These are phyloP conservation scores for Toxoplasma gondii DNA, from an alignment of 169 alveolate species.

Conservation along the genomic window DNA sequence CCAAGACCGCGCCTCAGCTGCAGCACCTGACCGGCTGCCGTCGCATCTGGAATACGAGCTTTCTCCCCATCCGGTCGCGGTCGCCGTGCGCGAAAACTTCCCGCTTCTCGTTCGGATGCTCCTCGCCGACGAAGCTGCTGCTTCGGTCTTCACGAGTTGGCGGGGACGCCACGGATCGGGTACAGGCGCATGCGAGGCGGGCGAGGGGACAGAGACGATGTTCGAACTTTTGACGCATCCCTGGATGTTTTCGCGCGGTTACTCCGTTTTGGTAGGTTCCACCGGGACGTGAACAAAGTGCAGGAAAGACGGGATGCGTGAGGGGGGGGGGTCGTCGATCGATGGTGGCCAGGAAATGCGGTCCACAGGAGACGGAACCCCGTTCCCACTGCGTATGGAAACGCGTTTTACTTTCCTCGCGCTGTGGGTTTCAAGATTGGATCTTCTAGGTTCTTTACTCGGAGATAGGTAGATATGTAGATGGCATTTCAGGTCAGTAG, in stretches of 20 bases:
- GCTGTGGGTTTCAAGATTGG: no score
- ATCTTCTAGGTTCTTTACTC: no score
- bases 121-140: conserved; percentile 1
- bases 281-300: not conserved
- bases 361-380: no score
- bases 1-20: not conserved
- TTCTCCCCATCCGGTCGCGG: conserved; percentile 26
- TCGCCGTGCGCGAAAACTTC: not conserved
- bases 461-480: no score
- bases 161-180: not conserved
- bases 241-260: not conserved
- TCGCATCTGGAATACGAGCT: not conserved
- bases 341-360: no score
- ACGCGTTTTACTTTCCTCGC: no score
- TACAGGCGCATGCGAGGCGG: not conserved
- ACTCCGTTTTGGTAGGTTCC: conserved; percentile 9
- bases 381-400: no score
- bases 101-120: conserved; percentile 7
- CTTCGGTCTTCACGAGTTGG: not conserved
- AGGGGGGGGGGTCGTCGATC: no score
- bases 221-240: not conserved
- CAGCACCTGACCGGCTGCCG: not conserved
- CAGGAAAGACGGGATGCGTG: not conserved
- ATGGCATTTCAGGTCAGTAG: no score
- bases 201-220: not conserved